Conservation (phyloP, 768 basidiomycete genomes). For the Crucibulum laeve region DNA sequence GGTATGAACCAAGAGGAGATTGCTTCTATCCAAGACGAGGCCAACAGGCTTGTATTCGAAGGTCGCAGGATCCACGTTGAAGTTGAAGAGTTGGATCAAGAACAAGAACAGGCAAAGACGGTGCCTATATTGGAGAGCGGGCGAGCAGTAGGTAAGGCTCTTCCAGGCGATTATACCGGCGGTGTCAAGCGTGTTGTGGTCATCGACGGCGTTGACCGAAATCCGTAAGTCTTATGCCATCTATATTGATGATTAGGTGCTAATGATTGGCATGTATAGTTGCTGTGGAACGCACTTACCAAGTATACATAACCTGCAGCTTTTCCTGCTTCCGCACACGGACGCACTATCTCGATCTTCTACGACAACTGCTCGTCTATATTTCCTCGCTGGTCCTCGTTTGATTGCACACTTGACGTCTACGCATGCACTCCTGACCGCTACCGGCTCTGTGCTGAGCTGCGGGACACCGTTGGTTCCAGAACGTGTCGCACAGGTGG, state of each 20-base stretch:
- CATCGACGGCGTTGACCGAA: slow-evolving; percentile 80
- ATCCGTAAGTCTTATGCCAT: slow-evolving; percentile 47
- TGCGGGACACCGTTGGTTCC: slow-evolving; percentile 66
- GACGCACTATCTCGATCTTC: slow-evolving; percentile 59
- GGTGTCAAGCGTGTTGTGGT: slow-evolving; percentile 75
- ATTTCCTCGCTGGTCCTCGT: slow-evolving; percentile 81
- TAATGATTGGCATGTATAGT: slow-evolving; percentile 24
- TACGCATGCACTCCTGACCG: slow-evolving; percentile 51
- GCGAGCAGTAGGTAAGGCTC: slow-evolving; percentile 49
- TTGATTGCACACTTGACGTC: slow-evolving; percentile 58
- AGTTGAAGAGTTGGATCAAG: slow-evolving; percentile 58
- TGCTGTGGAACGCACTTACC: slow-evolving; percentile 87
- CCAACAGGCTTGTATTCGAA: slow-evolving; percentile 66
- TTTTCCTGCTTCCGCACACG: slow-evolving; percentile 69
- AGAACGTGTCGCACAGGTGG: slow-evolving; percentile 61
- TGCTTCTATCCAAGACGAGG: slow-evolving; percentile 50
- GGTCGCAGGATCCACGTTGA: slow-evolving; percentile 68
- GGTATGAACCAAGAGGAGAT: slow-evolving; percentile 65
- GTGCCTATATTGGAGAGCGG: slow-evolving; percentile 38
- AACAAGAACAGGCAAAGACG: slow-evolving; percentile 20
- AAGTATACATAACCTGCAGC: slow-evolving; percentile 65
- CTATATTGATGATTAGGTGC: not conserved
- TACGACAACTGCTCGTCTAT: slow-evolving; percentile 66
- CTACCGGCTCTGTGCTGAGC: slow-evolving; percentile 57
- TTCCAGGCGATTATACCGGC: slow-evolving; percentile 73